Base-by-base conservation (phyloP, 257 asterid genomes). In the Solanum lignicaule region DNA sequence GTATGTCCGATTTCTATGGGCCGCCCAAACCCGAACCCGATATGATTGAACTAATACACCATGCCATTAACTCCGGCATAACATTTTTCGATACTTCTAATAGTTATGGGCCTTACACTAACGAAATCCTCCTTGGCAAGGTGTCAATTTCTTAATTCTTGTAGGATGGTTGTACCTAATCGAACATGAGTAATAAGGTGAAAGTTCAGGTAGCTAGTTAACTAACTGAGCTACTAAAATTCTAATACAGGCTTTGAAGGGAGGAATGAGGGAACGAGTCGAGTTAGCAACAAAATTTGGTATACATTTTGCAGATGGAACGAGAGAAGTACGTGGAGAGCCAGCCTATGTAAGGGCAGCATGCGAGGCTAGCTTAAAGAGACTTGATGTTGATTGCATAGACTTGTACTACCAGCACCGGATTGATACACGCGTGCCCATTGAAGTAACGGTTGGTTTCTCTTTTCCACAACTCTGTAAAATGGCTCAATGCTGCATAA, bases 381-480 rank as follows among this genome's bases (percentile, higher is more conserved):
- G 95, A 15, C 95, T 93, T 31, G 88, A 65, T 25, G 41, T 88
- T 65, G 86, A 92, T 21, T 92, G 90, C 75, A 91, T 92, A 33
- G 93, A 93, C 85, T 91, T 92, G 21, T 92, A 92, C 89, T 93
- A 89, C 31, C 92, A 87, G 10, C 92, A 89, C 52, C 91, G 95
- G 2, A 87, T 91, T 46, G 94, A 93, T 79, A 88, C 85, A 1
- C 86, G 85, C 0, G 36, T 93, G 27, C 95, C 95, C 5, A 90
- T 92, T 32, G 94, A 93, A 93, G 85, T 92, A 84, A 93, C 94
- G 84, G 94, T 93, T 60, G 15, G 91, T 60, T 60, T 39, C 46
- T 85, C 23, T 38, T 60, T 29, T 52, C 62, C 62, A 46, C 55
- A 43, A 12, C 52, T 13, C 18, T 43, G 52, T 43, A 43, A 43